A percentile compares a stretch with the other conserved stretches of the same genome.
Evolutionary conservation across 345 rosid genomes (phyloP).

Genomic region (Lumnitzera littorea): DNA sequence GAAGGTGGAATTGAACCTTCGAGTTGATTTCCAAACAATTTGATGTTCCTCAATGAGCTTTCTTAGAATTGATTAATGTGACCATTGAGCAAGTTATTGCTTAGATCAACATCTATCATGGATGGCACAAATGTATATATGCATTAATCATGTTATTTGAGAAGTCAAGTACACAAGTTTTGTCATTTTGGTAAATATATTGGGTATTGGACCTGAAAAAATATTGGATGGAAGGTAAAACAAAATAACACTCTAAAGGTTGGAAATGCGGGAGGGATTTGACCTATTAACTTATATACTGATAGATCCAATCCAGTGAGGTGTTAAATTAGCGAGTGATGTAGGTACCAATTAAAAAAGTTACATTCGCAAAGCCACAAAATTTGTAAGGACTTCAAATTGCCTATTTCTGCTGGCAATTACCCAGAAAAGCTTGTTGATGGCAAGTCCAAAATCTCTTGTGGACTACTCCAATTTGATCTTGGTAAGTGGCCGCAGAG

Average conservation of each 20-base stretch:
- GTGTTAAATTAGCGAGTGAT: slow-evolving; percentile 17
- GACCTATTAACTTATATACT: neutral
- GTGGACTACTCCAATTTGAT: slow-evolving; percentile 8
- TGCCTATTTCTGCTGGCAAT: slow-evolving; percentile 14
- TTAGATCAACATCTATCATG: slow-evolving; percentile 2
- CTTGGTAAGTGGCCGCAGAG: slow-evolving; percentile 1
- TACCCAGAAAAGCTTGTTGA: slow-evolving; percentile 5
- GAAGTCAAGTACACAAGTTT: slow-evolving; percentile 5
- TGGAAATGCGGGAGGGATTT: neutral
- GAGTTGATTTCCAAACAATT: slow-evolving; percentile 7
- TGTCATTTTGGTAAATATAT: slow-evolving; percentile 1
- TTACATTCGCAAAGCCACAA: neutral
- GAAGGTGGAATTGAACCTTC: slow-evolving; percentile 18
- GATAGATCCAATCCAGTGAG: slow-evolving; percentile 7
- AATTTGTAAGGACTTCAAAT: slow-evolving; percentile 1
- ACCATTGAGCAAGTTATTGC: slow-evolving; percentile 6
- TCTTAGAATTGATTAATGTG: neutral
- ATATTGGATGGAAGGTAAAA: neutral
- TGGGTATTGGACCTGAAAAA: neutral
- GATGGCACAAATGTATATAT: slow-evolving; percentile 13
- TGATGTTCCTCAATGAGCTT: neutral
- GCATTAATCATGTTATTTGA: slow-evolving; percentile 9
- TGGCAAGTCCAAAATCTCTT: neutral
- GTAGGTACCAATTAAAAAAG: slow-evolving; percentile 16
- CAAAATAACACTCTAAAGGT: neutral